A percentile compares a stretch with the other conserved stretches of the same genome.
phyloP scores from a whole-genome alignment of 768 basidiomycete genomes.

The Rhizopogon roseolus region DNA sequence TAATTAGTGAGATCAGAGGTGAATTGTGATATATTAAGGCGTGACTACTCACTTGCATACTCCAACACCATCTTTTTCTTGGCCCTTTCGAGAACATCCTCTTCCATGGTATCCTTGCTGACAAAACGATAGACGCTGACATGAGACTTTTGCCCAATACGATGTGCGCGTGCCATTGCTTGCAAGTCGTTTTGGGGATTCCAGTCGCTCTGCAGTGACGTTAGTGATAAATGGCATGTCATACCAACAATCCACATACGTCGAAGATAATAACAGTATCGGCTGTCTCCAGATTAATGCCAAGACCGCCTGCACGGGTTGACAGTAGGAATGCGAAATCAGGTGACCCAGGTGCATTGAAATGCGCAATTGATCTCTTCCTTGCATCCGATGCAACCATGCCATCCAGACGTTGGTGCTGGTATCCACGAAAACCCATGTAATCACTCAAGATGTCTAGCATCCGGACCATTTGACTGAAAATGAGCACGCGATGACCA shows the following conservation, averaged over 20 bases:
- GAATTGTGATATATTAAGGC: conserved; percentile 9
- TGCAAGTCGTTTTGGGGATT: conserved; percentile 98
- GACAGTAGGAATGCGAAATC: conserved; percentile 97
- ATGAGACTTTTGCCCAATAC: conserved; percentile 98
- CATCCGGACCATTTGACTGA: conserved; percentile 99
- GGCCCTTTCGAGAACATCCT: conserved; percentile 95
- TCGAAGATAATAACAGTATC: conserved; percentile 99
- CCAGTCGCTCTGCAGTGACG: conserved; percentile 76
- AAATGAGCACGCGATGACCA: conserved; percentile 95
- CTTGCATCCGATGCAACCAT: conserved; percentile 90
- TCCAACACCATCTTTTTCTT: conserved; percentile 99
- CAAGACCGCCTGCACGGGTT: conserved; percentile 94
- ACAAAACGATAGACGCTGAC: conserved; percentile 98
- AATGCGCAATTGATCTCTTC: conserved; percentile 95
- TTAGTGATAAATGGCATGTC: conserved; percentile 6
- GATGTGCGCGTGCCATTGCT: conserved; percentile 98
- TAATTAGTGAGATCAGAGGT: background rate
- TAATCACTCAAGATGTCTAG: conserved; percentile 98
- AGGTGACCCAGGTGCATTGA: conserved; percentile 87
- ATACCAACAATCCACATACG: conserved; percentile 42
- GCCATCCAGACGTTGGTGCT: conserved; percentile 93
- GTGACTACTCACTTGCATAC: conserved; percentile 82
- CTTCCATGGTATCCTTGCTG: conserved; percentile 99
- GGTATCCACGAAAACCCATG: conserved; percentile 84
- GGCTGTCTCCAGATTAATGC: conserved; percentile 98